Conservation (phyloP, 148 eudicot species). For the Fallopia convolvulus region DNA sequence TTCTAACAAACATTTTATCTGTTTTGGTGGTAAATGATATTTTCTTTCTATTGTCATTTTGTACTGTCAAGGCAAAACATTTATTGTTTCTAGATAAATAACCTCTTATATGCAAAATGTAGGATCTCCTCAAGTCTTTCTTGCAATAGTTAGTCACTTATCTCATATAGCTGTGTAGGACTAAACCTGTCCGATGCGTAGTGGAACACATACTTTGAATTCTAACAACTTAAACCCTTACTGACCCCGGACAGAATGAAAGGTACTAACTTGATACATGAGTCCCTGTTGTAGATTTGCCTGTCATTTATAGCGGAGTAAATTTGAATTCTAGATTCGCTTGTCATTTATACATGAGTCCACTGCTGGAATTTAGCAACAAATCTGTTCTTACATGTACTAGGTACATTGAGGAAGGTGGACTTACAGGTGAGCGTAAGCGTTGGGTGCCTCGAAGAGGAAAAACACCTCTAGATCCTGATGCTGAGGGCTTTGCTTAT, state of each 20-base stretch:
- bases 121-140: not conserved
- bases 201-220: not conserved
- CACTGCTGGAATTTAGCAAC: not conserved
- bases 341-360: not conserved
- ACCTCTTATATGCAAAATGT: not conserved
- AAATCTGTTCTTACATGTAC: conserved; percentile 9
- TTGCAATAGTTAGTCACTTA: not conserved
- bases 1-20: conserved; percentile 2
- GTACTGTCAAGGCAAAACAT: not conserved
- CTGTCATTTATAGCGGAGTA: not conserved
- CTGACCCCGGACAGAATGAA: not conserved
- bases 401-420: conserved; percentile 91
- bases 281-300: not conserved
- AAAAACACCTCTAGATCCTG: conserved; percentile 92
- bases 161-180: not conserved
- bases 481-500: conserved; percentile 74
- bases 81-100: not conserved
- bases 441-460: conserved; percentile 99
- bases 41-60: not conserved
- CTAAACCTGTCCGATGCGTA: not conserved
- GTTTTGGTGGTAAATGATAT: not conserved
- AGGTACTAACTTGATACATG: not conserved
- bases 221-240: not conserved
- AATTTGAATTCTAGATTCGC: too few species aligned
- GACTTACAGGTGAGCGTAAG: conserved; percentile 94